A percentile compares a stretch with the other conserved stretches of the same genome.
Conservation (phyloP, 2,329 filamentous ascomycete species). For the Epichloe coenophiala region DNA sequence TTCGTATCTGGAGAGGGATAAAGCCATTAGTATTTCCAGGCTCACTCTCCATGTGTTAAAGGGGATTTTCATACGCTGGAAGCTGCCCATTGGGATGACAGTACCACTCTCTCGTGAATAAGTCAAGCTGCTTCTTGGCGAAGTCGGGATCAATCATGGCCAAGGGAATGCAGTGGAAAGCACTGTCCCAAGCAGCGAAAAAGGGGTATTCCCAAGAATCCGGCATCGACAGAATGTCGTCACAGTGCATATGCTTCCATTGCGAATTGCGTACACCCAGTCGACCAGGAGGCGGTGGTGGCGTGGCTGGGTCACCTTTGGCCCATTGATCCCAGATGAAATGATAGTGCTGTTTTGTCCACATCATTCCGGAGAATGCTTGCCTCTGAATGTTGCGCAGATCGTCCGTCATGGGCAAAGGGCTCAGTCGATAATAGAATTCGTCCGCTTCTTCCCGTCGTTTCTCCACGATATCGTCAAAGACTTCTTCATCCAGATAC, state of each 20-base stretch:
- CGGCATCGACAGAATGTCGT: slow-evolving; percentile 94
- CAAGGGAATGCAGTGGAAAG: slow-evolving; percentile 90
- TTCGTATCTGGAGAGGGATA: slow-evolving; percentile 43
- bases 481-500: slow-evolving; percentile 83
- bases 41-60: background rate
- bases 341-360: slow-evolving; percentile 94
- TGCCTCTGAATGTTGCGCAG: slow-evolving; percentile 90
- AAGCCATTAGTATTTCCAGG: slow-evolving; percentile 6
- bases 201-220: slow-evolving; percentile 99
- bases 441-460: slow-evolving; percentile 85
- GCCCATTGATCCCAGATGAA: slow-evolving; percentile 98
- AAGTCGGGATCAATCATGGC: slow-evolving; percentile 98
- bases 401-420: slow-evolving; percentile 85
- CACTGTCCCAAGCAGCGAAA: slow-evolving; percentile 94
- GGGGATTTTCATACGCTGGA: slow-evolving; percentile 49
- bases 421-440: slow-evolving; percentile 88
- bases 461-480: slow-evolving; percentile 81
- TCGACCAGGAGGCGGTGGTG: slow-evolving; percentile 67
- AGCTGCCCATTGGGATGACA: slow-evolving; percentile 96
- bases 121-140: slow-evolving; percentile 91
- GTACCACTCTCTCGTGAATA: slow-evolving; percentile 97
- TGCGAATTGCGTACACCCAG: slow-evolving; percentile 74
- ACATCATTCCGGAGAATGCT: slow-evolving; percentile 93
- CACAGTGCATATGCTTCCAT: slow-evolving; percentile 91
- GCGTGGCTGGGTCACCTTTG: slow-evolving; percentile 79